phyloP scores from a whole-genome alignment of 2,329 filamentous ascomycete species.

The Sporothrix mexicana region DNA sequence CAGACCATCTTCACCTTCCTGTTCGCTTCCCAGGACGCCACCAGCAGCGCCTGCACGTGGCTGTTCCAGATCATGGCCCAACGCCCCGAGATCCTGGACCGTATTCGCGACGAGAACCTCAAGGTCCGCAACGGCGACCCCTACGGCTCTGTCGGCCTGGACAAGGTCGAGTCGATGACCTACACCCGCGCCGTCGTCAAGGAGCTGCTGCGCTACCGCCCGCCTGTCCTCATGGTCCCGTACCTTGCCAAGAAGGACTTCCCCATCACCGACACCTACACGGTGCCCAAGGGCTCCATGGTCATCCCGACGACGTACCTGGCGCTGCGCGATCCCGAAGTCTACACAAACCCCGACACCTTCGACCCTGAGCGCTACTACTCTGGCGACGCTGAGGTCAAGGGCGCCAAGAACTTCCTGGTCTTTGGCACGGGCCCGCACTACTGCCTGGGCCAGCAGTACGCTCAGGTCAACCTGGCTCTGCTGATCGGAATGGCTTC shows the following conservation, averaged over 20 bases:
- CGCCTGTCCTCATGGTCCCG: slow-evolving; percentile 96
- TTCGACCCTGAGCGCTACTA: slow-evolving; percentile 95
- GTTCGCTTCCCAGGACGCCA: slow-evolving; percentile 97
- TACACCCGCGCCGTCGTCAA: slow-evolving; percentile 93
- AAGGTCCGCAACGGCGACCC: slow-evolving; percentile 75
- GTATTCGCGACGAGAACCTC: slow-evolving; percentile 89
- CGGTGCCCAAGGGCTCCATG: slow-evolving; percentile 95
- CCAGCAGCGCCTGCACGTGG: slow-evolving; percentile 91
- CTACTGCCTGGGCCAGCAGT: slow-evolving; percentile 94
- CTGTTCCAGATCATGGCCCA: slow-evolving; percentile 94
- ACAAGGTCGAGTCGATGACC: slow-evolving; percentile 83
- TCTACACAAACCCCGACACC: slow-evolving; percentile 85
- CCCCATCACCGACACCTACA: slow-evolving; percentile 85
- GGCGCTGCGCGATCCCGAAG: slow-evolving; percentile 88
- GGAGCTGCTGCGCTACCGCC: slow-evolving; percentile 90
- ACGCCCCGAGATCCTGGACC: slow-evolving; percentile 88
- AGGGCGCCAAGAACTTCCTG: slow-evolving; percentile 89
- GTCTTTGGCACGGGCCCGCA: slow-evolving; percentile 96
- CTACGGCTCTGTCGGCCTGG: slow-evolving; percentile 74
- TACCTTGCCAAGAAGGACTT: slow-evolving; percentile 95
- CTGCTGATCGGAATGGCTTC: slow-evolving; percentile 90
- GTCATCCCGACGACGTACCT: slow-evolving; percentile 90
- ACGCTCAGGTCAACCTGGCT: slow-evolving; percentile 86
- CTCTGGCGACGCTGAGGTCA: slow-evolving; percentile 83
- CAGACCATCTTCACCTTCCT: slow-evolving; percentile 96